Evolutionary conservation across 2,329 filamentous ascomycete genomes (phyloP).

Genomic region (Ceratocystis cacaofunesta): DNA sequence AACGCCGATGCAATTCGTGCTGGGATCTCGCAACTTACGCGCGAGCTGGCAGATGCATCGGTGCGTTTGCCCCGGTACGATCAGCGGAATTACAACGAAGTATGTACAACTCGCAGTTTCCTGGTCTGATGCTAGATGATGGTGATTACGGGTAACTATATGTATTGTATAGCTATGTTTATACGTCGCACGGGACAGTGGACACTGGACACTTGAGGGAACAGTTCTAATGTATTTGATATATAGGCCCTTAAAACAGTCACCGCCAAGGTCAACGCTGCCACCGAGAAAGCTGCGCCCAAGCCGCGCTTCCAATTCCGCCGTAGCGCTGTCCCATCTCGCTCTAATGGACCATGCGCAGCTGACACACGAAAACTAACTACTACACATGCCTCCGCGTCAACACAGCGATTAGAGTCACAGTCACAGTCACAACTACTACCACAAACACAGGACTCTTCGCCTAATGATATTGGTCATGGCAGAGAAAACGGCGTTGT

Average conservation of each 20-base stretch:
- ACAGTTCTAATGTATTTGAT: background rate
- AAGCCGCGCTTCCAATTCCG: constrained; percentile 76
- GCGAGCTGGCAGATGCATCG: constrained; percentile 70
- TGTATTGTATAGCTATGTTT: background rate
- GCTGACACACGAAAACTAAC: constrained; percentile 25
- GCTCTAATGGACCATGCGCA: constrained; percentile 27
- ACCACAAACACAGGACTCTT: background rate
- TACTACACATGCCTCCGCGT: constrained; percentile 27
- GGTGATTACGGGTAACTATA: background rate
- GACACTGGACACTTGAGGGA: too few species aligned
- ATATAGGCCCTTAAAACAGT: constrained; percentile 61
- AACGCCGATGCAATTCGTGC: constrained; percentile 68
- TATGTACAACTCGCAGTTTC: constrained; percentile 24
- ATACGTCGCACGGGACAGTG: too few species aligned
- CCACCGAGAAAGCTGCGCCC: constrained; percentile 51
- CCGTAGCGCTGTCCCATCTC: constrained; percentile 21
- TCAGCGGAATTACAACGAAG: constrained; percentile 70
- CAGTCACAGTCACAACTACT: background rate
- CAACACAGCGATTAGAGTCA: background rate
- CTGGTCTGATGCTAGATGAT: background rate
- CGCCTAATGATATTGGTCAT: constrained; percentile 21
- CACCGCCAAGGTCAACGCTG: constrained; percentile 61
- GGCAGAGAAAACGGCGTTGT: background rate
- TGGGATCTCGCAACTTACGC: constrained; percentile 64
- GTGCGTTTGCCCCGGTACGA: constrained; percentile 79